Conservation (phyloP, 1,284 basidiomycete species). For the Pyrrhoderma lamaoense region DNA sequence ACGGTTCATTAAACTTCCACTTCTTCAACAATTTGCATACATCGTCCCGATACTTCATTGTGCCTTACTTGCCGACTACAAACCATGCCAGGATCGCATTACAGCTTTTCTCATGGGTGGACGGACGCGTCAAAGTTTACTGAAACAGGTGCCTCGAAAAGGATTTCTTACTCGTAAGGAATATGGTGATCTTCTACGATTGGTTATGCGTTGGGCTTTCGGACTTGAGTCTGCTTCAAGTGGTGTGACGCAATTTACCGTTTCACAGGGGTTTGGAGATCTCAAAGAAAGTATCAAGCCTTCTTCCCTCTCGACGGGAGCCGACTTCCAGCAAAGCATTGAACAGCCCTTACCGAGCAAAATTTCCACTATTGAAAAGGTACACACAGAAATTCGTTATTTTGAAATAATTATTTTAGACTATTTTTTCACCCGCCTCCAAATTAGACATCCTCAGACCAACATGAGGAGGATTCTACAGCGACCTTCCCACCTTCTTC, state of each 20-base stretch:
- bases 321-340: too few species aligned
- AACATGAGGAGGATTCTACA: too few species aligned
- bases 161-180: slow-evolving; percentile 7
- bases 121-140: slow-evolving; percentile 35
- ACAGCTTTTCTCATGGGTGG: slow-evolving; percentile 53
- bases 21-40: slow-evolving; percentile 56
- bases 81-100: slow-evolving; percentile 43
- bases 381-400: too few species aligned
- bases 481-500: slow-evolving; percentile 8
- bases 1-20: slow-evolving; percentile 39
- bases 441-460: too few species aligned
- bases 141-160: slow-evolving; percentile 14
- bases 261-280: background rate
- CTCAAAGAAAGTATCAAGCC: too few species aligned
- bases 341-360: too few species aligned
- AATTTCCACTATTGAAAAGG: too few species aligned
- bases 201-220: slow-evolving; percentile 8
- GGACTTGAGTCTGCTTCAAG: background rate
- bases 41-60: slow-evolving; percentile 53
- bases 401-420: too few species aligned
- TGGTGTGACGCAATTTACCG: background rate
- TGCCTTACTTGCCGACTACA: slow-evolving; percentile 48
- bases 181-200: slow-evolving; percentile 3
- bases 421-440: too few species aligned
- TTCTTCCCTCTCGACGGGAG: too few species aligned